These are phyloP conservation scores for Stemphylium vesicarium DNA, from an alignment of 2,329 filamentous ascomycete genomes.

Conservation along the genomic window DNA sequence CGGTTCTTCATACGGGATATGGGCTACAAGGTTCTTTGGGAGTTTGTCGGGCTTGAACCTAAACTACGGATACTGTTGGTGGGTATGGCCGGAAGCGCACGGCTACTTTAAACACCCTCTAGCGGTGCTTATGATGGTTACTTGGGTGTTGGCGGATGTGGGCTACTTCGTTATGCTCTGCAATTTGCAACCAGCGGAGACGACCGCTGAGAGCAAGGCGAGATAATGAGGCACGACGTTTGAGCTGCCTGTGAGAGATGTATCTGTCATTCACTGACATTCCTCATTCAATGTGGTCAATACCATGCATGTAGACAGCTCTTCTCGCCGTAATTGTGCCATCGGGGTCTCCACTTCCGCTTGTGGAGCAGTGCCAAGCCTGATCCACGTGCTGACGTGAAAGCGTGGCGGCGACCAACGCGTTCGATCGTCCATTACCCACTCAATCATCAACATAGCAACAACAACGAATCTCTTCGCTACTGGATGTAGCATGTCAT, in stretches of 20 bases:
- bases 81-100: slow-evolving; percentile 57
- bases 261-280: too few relatives aligned
- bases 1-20: slow-evolving; percentile 70
- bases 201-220: background rate
- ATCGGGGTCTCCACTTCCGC: background rate
- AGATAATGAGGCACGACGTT: background rate
- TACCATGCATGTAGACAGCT: too few relatives aligned
- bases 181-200: slow-evolving; percentile 9
- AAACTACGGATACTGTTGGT: slow-evolving; percentile 61
- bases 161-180: slow-evolving; percentile 55
- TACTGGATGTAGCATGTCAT: slow-evolving; percentile 27
- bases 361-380: slow-evolving; percentile 1
- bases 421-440: background rate
- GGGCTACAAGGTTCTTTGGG: slow-evolving; percentile 79
- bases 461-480: slow-evolving; percentile 3
- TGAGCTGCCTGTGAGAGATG: too few relatives aligned
- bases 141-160: slow-evolving; percentile 53
- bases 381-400: slow-evolving; percentile 31
- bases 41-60: slow-evolving; percentile 70
- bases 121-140: slow-evolving; percentile 52
- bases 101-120: slow-evolving; percentile 55
- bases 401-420: slow-evolving; percentile 15
- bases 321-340: background rate
- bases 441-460: background rate
- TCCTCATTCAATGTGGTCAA: too few relatives aligned